Percentiles rank a stretch among this genome's conserved stretches.
Evolutionary conservation across 768 basidiomycete species (phyloP).

Genomic region (Boletus huronensis): DNA sequence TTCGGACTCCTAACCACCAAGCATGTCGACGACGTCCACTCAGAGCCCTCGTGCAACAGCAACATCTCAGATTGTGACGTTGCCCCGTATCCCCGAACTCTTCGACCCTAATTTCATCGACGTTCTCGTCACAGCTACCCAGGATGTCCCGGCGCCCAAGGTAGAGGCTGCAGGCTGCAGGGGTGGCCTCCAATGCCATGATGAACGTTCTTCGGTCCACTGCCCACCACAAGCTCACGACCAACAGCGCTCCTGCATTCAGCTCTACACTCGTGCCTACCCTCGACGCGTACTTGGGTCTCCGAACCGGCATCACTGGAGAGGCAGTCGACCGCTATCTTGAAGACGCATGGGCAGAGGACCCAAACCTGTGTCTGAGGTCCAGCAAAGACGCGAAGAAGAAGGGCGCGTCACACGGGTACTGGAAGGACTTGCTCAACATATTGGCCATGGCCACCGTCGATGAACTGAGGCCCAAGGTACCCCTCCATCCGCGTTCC

Average conservation of each 20-base stretch:
- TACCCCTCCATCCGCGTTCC: not conserved
- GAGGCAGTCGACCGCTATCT: not conserved
- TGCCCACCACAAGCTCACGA: not conserved
- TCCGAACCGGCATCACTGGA: not conserved
- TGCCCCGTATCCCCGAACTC: not conserved
- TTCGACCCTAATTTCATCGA: not conserved
- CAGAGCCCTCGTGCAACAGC: not conserved
- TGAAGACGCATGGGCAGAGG: not conserved
- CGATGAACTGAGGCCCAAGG: not conserved
- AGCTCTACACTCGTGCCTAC: not conserved
- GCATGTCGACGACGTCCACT: not conserved
- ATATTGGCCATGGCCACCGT: not conserved
- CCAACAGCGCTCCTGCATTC: not conserved
- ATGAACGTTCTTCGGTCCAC: not conserved
- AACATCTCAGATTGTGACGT: not conserved
- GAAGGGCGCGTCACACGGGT: not conserved
- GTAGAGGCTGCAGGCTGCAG: not conserved
- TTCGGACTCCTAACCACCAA: not conserved
- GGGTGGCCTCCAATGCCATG: not conserved
- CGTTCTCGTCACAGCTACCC: not conserved
- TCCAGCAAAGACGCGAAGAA: not conserved
- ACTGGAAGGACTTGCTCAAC: not conserved
- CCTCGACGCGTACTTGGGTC: not conserved
- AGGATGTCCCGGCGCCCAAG: not conserved
- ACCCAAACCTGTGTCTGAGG: not conserved